Evolutionary conservation across 495 filamentous ascomycete genomes (phyloP), one percentile per base, ranked within the genome.

Genomic region (Corynascus novoguineensis): DNA sequence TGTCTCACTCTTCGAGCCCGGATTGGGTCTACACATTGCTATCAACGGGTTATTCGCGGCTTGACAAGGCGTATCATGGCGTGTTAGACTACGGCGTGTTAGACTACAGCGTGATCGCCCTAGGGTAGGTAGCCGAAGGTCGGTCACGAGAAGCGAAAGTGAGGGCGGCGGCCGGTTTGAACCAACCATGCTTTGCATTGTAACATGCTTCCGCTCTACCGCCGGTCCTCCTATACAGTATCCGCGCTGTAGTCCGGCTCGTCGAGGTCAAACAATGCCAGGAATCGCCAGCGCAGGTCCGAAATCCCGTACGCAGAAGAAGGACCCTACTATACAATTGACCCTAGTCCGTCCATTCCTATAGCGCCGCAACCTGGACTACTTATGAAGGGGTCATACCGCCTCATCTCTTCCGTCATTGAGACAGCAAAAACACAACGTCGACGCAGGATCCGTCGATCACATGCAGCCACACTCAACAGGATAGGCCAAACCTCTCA

Each of bases 401-500:
- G 9, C 6, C 3, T 21, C 0, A 9, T 37, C 2, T 41, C 34
- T 40, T 21, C 37, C 22, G 12, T 25, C 34, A 53, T 42, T 53
- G 37, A 38, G 22, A 10, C 50, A 42, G 24, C 37, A 22, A n/a
- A n/a, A 22, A 22, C 25, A n/a, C 17, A 11, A 10, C 15, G 5
- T 31, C 6, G 21, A 31, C n/a, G n/a, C 25, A 17, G 14, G 24
- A n/a, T n/a, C 24, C 37, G 50, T 21, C 25, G 50, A 53, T 53
- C 50, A 17, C 9, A n/a, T n/a, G 22, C 25, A 53, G 50, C 50
- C 50, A 53, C 50, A n/a, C n/a, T 42, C 37, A 31, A 32, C 37
- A 53, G n/a, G n/a, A 42, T 28, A 14, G 32, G 49, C 2, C 19
- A 28, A 17, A 22, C 32, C 12, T 7, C 27, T 11, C 17, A 5